A percentile compares a stretch with the other conserved stretches of the same genome.
Conservation (phyloP, 164 flowering plant genomes). For the Buxus sempervirens region DNA sequence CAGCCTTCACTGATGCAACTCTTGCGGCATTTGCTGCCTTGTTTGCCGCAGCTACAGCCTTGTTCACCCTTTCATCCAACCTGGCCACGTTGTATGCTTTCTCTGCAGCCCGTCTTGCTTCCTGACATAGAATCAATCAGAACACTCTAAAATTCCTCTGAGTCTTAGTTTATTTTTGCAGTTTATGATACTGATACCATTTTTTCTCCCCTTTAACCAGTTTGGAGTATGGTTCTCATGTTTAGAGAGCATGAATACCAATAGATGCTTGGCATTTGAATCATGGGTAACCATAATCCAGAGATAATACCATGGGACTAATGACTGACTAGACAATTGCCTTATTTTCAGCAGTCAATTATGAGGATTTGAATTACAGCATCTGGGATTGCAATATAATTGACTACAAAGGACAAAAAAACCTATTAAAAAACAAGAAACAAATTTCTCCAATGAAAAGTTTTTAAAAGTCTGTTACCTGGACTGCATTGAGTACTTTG, state of each 20-base stretch:
- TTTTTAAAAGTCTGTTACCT: conserved; percentile 37
- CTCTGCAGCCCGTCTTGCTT: conserved; percentile 78
- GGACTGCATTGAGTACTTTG: conserved; percentile 68
- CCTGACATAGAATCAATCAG: conserved; percentile 40
- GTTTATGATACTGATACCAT: neutral
- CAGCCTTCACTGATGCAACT: conserved; percentile 93
- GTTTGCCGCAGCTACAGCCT: conserved; percentile 77
- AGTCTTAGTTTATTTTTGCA: conserved; percentile 31
- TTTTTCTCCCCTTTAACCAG: too few species aligned
- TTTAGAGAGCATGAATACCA: too few species aligned
- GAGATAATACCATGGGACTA: neutral
- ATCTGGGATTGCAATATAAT: too few species aligned
- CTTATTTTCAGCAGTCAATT: neutral
- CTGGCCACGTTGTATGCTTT: conserved; percentile 60
- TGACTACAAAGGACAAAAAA: too few species aligned
- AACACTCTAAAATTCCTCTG: conserved; percentile 11
- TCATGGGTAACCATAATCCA: too few species aligned
- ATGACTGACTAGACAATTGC: neutral
- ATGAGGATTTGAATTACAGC: neutral
- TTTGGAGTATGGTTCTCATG: too few species aligned
- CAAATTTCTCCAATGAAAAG: too few species aligned
- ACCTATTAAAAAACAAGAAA: too few species aligned
- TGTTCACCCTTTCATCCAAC: conserved; percentile 85
- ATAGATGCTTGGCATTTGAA: too few species aligned
- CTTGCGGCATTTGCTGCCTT: conserved; percentile 94